A percentile compares a stretch with the other conserved stretches of the same genome.
phyloP scores from a whole-genome alignment of 345 rosid species.

The Ailanthus altissimus region DNA sequence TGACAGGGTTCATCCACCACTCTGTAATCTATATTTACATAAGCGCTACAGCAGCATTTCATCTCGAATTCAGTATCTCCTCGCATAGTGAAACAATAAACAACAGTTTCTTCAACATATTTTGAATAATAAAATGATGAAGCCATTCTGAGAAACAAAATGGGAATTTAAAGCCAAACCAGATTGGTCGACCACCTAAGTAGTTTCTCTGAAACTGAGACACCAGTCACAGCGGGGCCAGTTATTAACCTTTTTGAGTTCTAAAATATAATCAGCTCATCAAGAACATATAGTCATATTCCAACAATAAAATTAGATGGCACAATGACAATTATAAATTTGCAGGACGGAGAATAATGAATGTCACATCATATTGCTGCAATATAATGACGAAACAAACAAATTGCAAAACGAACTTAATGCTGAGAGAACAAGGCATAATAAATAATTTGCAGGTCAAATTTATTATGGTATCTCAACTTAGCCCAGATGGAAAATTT shows the following conservation, averaged over 20 bases:
- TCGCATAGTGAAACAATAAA: no score
- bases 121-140: no score
- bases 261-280: neutral
- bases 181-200: neutral
- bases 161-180: neutral
- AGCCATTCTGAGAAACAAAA: neutral
- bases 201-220: neutral
- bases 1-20: neutral
- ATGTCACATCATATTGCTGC: neutral
- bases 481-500: neutral
- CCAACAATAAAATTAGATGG: neutral
- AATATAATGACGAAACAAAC: neutral
- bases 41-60: neutral
- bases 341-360: neutral
- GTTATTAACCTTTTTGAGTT: neutral
- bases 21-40: neutral
- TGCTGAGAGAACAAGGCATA: neutral
- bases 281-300: neutral
- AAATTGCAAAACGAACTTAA: neutral
- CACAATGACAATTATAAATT: neutral
- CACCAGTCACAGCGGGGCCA: neutral
- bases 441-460: neutral
- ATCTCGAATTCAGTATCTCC: no score
- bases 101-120: no score
- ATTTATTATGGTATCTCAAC: neutral